Evolutionary conservation across 306 rosid species (phyloP), one percentile per base, ranked within the genome.

Genomic region (Astragalus membranaceus): DNA sequence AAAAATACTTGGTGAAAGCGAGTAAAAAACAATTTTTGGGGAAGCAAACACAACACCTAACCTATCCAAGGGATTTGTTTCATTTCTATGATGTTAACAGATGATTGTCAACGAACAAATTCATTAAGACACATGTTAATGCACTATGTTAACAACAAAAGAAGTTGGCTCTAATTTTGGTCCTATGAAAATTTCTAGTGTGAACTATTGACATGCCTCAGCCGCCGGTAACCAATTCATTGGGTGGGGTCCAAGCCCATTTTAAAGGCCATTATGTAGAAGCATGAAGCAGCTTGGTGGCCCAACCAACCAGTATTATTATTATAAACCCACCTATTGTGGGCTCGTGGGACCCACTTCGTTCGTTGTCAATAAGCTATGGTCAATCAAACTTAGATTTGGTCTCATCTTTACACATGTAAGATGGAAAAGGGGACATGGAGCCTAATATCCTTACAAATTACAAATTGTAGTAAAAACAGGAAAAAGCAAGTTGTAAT

Each of bases 151-250:
- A 30, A 23, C 16, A 61, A n/a, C 33, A 26, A 5, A 5, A 68
- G 23, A 13, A 6, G 39, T 44, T 46, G 43, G 43, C 23, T 41
- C 52, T 77, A 39, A 47, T 10, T 70, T 66, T 16, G 5, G 4
- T 6, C 26, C 10, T 48, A 68, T 73, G 74, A 74, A 74, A 56
- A 55, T 46, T 73, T 62, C 16, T 5, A 13, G 36, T 59, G 65
- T 76, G 77, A 30, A 63, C 77, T 70, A 26, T 56, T 35, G 33
- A n/a, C 36, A 30, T 32, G 50, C 69, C 30, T 78, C 26, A 81
- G 91, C 88, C 88, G 88, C 88, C 86, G 72, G 88, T 72, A 71
- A 46, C 80, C 66, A 32, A 57, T 74, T 64, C 52, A 8, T 42
- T 41, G 17, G 41, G 61, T 64, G 72, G 59, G 79, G 53, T 14